phyloP scores from a whole-genome alignment of 140 eudicot genomes.

The Bidens hawaiensis region DNA sequence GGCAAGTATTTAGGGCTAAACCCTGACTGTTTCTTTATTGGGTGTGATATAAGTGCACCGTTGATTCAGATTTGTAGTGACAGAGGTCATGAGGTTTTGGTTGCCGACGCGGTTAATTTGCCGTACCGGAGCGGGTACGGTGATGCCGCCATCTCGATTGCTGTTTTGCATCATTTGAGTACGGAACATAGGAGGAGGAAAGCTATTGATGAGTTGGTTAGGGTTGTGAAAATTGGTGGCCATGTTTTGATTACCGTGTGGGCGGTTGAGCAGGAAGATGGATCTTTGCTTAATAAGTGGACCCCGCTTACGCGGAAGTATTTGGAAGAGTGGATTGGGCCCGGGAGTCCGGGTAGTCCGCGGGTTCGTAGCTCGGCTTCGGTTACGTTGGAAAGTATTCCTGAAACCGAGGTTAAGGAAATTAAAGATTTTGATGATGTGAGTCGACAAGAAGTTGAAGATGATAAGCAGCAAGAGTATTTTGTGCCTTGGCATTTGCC shows the following conservation, averaged over 20 bases:
- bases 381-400: conserved; percentile 60
- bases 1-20: conserved; percentile 86
- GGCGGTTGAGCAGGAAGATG: conserved; percentile 97
- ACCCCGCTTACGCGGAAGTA: conserved; percentile 77
- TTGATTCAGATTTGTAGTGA: conserved; percentile 69
- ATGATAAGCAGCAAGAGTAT: conserved; percentile 68
- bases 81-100: conserved; percentile 76
- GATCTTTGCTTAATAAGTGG: conserved; percentile 71
- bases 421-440: conserved; percentile 15
- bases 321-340: conserved; percentile 93
- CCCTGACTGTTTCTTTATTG: conserved; percentile 63
- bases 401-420: conserved; percentile 56
- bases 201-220: conserved; percentile 79
- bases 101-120: conserved; percentile 91
- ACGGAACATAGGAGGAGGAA: conserved; percentile 73
- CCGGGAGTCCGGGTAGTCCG: conserved; percentile 82
- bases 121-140: conserved; percentile 79
- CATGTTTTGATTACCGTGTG: conserved; percentile 84
- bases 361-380: conserved; percentile 43
- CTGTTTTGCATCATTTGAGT: conserved; percentile 92
- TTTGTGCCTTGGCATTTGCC: conserved; percentile 99
- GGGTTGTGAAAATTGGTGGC: conserved; percentile 78
- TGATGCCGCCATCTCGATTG: conserved; percentile 95
- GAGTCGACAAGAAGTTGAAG: conserved; percentile 6
- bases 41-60: conserved; percentile 92